These are phyloP conservation scores for Diaporthe destruens DNA, from an alignment of 2,329 filamentous ascomycete species.

Conservation along the genomic window DNA sequence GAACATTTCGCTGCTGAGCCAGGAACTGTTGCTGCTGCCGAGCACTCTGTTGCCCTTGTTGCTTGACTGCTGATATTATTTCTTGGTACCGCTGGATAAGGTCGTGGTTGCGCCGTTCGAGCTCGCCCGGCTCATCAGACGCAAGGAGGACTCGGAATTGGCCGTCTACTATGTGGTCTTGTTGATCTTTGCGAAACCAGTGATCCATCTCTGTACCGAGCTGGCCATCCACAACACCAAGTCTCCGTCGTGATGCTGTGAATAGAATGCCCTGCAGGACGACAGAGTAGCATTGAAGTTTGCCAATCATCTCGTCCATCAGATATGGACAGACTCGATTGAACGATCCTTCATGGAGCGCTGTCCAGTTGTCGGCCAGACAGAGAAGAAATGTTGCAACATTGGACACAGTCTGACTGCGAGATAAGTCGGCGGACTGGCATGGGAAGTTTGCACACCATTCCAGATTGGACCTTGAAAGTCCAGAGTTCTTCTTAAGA, in stretches of 20 bases:
- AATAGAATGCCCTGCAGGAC: conserved; percentile 50
- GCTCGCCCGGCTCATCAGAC: conserved; percentile 18
- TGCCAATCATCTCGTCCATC: conserved; percentile 51
- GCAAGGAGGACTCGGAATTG: conserved; percentile 2
- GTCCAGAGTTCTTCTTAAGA: conserved; percentile 54
- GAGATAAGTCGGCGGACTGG: conserved; percentile 39
- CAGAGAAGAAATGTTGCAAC: conserved; percentile 60
- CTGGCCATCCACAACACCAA: conserved; percentile 45
- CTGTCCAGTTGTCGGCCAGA: conserved; percentile 57
- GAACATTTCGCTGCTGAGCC: conserved; percentile 18
- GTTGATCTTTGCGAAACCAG: conserved; percentile 46
- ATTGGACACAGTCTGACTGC: conserved; percentile 44
- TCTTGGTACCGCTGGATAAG: conserved; percentile 42
- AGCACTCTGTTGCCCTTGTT: neutral
- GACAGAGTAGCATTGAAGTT: conserved; percentile 48
- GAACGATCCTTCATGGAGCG: conserved; percentile 45
- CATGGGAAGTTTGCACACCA: conserved; percentile 56
- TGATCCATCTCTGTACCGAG: conserved; percentile 43
- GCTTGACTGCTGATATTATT: conserved; percentile 5
- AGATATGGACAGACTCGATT: conserved; percentile 49
- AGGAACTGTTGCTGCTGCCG: conserved; percentile 9
- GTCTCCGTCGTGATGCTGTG: conserved; percentile 45
- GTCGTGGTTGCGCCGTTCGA: conserved; percentile 41
- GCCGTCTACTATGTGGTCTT: conserved; percentile 36
- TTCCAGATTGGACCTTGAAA: conserved; percentile 47